Evolutionary conservation across 2,329 filamentous ascomycete species (phyloP), one percentile per base, ranked within the genome.

Genomic region (Leptodontidium sp.): DNA sequence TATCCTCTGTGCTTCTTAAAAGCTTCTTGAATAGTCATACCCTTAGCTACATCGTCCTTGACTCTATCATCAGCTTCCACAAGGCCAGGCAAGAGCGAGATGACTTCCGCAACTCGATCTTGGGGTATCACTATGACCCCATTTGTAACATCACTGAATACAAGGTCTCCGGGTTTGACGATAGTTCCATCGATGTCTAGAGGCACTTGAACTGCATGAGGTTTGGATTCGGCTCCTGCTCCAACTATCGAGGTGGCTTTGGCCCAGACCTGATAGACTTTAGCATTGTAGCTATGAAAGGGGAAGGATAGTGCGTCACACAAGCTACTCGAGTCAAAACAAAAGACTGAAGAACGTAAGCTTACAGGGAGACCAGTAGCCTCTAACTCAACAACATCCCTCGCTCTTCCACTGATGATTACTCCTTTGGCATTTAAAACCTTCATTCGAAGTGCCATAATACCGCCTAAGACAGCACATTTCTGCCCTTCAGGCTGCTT

Each of bases 401-500:
- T 84, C 6, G 91, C 86, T 49, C 91, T 82, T 0, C 91, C 91
- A 72, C 88, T 85, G 8, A 93, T 88, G n/a, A 93, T 80, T 12
- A 91, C 84, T 2, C 85, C 90, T 72, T 83, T 82, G 21, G 86
- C 87, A 15, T 87, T 86, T 12, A 90, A 82, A 15, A 85, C 78
- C 74, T 88, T 88, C 85, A 93, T 91, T 24, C 91, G 84, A 38
- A 86, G 82, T 5, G 90, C 91, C 86, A 93, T 91, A 72, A 94
- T 92, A 21, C 91, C 91, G n/a, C 92, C 92, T 6, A 92, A 85
- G 8, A 92, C 85, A 6, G 91, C 91, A 79, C 91, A 93, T 63
- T 84, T 84, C 77, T 93, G 90, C 0, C 83, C 84, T 0, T 82
- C 75, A 0, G 91, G 90, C 75, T 93, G 91, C 70, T 87, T 86